These are phyloP conservation scores for Buddleja alternifolia DNA, from an alignment of 257 asterid species.

Conservation along the genomic window DNA sequence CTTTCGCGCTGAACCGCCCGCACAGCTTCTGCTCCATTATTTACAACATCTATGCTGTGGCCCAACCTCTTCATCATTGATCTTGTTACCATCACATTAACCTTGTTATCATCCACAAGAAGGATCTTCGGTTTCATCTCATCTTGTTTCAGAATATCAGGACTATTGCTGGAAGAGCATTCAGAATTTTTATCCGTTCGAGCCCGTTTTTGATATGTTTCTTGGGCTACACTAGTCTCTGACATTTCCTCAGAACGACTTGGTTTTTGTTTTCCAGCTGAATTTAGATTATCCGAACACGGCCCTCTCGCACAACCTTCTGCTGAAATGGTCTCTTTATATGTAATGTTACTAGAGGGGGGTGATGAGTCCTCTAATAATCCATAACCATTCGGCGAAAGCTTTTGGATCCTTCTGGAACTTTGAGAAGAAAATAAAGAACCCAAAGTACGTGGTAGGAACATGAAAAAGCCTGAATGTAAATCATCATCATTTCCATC, in stretches of 20 bases:
- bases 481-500: constrained; percentile 70
- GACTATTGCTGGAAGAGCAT: constrained; percentile 52
- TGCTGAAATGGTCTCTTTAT: constrained; percentile 45
- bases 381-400: constrained; percentile 41
- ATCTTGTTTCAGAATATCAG: constrained; percentile 30
- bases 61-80: constrained; percentile 91
- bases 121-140: constrained; percentile 68
- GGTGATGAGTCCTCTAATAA: constrained; percentile 44
- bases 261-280: constrained; percentile 26
- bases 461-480: constrained; percentile 62
- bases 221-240: constrained; percentile 32
- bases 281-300: constrained; percentile 29
- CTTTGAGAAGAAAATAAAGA: constrained; percentile 60
- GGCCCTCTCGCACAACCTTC: constrained; percentile 41
- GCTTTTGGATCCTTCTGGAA: constrained; percentile 51
- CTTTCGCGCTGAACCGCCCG: constrained; percentile 55
- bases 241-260: constrained; percentile 25
- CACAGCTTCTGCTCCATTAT: constrained; percentile 80
- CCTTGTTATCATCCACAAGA: constrained; percentile 86
- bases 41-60: constrained; percentile 61
- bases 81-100: constrained; percentile 77
- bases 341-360: constrained; percentile 41
- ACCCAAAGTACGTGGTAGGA: constrained; percentile 77
- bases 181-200: constrained; percentile 28
- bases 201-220: constrained; percentile 20